These are phyloP conservation scores for Pyrus pyrifolia DNA, from an alignment of 306 rosid species.

Conservation along the genomic window DNA sequence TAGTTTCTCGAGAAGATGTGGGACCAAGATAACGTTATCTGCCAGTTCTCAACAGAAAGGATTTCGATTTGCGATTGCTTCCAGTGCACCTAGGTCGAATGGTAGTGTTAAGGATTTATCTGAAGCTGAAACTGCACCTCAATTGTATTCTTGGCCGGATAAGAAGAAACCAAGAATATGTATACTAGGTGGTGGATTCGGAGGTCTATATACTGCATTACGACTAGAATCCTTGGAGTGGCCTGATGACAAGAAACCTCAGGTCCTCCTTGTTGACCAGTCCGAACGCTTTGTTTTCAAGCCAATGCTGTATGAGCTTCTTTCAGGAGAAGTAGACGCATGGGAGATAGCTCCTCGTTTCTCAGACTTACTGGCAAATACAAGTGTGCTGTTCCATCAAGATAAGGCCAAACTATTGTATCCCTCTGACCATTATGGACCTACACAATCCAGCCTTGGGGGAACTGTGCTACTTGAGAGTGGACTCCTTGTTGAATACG, in stretches of 20 bases:
- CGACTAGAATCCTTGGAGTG: slow-evolving; percentile 87
- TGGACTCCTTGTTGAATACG: slow-evolving; percentile 84
- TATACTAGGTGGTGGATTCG: slow-evolving; percentile 95
- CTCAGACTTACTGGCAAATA: slow-evolving; percentile 67
- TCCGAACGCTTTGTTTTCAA: slow-evolving; percentile 58
- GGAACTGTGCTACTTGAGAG: slow-evolving; percentile 90
- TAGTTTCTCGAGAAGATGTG: slow-evolving; percentile 16
- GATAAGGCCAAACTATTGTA: slow-evolving; percentile 67
- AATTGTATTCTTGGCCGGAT: slow-evolving; percentile 60
- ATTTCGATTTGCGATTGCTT: slow-evolving; percentile 31
- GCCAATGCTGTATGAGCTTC: slow-evolving; percentile 95
- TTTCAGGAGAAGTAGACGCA: slow-evolving; percentile 91
- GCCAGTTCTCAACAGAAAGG: slow-evolving; percentile 28
- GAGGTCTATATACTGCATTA: slow-evolving; percentile 91
- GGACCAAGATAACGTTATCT: slow-evolving; percentile 23
- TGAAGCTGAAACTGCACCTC: slow-evolving; percentile 34
- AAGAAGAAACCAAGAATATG: slow-evolving; percentile 77
- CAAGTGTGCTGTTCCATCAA: slow-evolving; percentile 65
- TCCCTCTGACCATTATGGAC: slow-evolving; percentile 62
- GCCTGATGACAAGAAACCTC: slow-evolving; percentile 78
- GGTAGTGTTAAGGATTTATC: slow-evolving; percentile 41
- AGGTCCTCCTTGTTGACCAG: slow-evolving; percentile 59
- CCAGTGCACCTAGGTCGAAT: slow-evolving; percentile 21
- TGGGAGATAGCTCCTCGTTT: slow-evolving; percentile 99
- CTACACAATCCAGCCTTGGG: slow-evolving; percentile 40